phyloP scores from a whole-genome alignment of 352 stramenopile genomes.

The Globisporangium spinosum region DNA sequence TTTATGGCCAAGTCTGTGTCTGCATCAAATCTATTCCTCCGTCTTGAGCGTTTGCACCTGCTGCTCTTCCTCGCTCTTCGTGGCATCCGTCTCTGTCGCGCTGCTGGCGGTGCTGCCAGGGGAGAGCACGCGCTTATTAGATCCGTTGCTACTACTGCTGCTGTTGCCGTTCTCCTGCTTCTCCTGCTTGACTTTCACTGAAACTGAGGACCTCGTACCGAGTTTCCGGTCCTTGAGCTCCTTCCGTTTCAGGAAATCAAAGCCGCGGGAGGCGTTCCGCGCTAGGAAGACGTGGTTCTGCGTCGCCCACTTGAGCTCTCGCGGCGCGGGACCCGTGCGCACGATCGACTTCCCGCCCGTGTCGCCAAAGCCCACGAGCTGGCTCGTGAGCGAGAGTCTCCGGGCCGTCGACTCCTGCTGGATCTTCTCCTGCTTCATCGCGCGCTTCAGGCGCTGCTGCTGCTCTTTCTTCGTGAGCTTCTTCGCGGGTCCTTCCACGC shows the following conservation, averaged over 20 bases:
- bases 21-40: slow-evolving; percentile 13
- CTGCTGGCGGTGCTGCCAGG: slow-evolving; percentile 5
- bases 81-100: background rate
- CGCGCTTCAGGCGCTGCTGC: slow-evolving; percentile 62
- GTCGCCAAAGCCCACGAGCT: slow-evolving; percentile 48
- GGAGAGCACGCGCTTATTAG: slow-evolving; percentile 5
- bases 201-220: background rate
- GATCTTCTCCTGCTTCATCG: slow-evolving; percentile 60
- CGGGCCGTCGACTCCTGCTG: slow-evolving; percentile 56
- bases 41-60: background rate
- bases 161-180: slow-evolving; percentile 19
- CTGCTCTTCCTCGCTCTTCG: background rate
- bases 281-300: slow-evolving; percentile 49
- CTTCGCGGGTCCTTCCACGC: slow-evolving; percentile 29
- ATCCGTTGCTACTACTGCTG: slow-evolving; percentile 4
- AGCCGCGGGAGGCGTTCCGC: slow-evolving; percentile 58
- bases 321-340: slow-evolving; percentile 45
- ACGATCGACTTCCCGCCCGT: slow-evolving; percentile 53
- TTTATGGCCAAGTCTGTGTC: background rate
- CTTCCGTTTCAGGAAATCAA: slow-evolving; percentile 74
- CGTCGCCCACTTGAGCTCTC: slow-evolving; percentile 62
- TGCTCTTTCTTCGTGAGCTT: slow-evolving; percentile 84
- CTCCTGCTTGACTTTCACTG: slow-evolving; percentile 18
- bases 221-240: slow-evolving; percentile 43
- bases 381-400: slow-evolving; percentile 59